phyloP scores from a whole-genome alignment of 352 stramenopile genomes.

The Pythium angustatum region DNA sequence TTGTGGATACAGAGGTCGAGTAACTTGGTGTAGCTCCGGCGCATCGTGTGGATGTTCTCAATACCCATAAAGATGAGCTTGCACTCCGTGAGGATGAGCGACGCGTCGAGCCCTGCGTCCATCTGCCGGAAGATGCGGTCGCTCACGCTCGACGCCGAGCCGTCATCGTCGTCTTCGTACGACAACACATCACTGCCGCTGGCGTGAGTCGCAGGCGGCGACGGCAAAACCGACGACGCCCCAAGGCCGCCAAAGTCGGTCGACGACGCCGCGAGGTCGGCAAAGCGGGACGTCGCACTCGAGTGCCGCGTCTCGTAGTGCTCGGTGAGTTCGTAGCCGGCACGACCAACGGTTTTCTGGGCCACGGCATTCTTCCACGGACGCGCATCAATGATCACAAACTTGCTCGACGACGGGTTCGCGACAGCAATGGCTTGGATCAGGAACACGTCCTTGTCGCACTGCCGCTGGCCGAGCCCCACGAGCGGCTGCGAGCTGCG shows the following conservation, averaged over 20 bases:
- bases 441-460: constrained; percentile 81
- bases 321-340: constrained; percentile 86
- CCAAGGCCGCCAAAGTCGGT: constrained; percentile 30
- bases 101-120: constrained; percentile 26
- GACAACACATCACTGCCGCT: constrained; percentile 8
- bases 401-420: constrained; percentile 74
- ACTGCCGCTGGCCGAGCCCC: constrained; percentile 78
- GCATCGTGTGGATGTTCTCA: constrained; percentile 92
- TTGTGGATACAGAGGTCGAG: constrained; percentile 66
- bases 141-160: constrained; percentile 23
- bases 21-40: constrained; percentile 82
- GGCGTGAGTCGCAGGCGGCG: constrained; percentile 13
- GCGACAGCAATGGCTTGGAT: constrained; percentile 78
- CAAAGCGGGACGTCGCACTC: constrained; percentile 61
- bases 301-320: constrained; percentile 77
- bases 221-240: constrained; percentile 28
- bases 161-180: constrained; percentile 32
- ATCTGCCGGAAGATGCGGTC: constrained; percentile 18
- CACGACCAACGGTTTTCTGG: constrained; percentile 88
- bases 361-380: constrained; percentile 90
- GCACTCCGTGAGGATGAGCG: constrained; percentile 75
- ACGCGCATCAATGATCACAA: constrained; percentile 90
- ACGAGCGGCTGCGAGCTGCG: constrained; percentile 85
- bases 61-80: constrained; percentile 91
- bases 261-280: constrained; percentile 45